Conservation (phyloP, 176 grass and related monocot genomes). For the Canna indica region DNA sequence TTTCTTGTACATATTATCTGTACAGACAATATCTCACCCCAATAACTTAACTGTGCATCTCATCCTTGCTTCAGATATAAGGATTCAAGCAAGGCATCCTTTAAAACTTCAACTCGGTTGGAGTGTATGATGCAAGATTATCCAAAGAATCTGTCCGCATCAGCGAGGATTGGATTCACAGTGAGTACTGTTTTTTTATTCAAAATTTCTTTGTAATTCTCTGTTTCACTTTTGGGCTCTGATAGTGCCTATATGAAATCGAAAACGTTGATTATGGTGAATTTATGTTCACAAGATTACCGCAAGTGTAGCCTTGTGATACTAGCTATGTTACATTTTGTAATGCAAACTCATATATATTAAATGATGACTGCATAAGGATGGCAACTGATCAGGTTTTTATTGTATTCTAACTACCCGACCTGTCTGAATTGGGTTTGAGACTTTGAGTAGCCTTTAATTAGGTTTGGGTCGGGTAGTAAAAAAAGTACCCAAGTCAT, state of each 20-base stretch:
- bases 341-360: not conserved
- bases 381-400: too few species aligned
- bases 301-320: not conserved
- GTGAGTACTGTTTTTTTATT: conserved; percentile 23
- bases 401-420: too few species aligned
- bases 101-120: conserved; percentile 88
- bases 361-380: not conserved
- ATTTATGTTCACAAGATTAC: not conserved
- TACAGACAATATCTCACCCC: too few species aligned
- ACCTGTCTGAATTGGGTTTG: too few species aligned
- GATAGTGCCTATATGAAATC: not conserved
- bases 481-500: too few species aligned
- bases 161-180: conserved; percentile 83
- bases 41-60: not conserved
- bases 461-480: too few species aligned
- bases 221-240: not conserved
- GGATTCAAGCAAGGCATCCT: conserved; percentile 75
- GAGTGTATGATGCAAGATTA: conserved; percentile 99
- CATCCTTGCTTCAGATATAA: conserved; percentile 47
- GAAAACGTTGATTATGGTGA: not conserved
- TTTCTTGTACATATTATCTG: too few species aligned
- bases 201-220: not conserved
- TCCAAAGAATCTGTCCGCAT: conserved; percentile 72
- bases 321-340: not conserved
- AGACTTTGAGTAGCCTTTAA: too few species aligned